Evolutionary conservation across 2,329 filamentous ascomycete species (phyloP).

Genomic region (Ophiosphaerella herpotricha): DNA sequence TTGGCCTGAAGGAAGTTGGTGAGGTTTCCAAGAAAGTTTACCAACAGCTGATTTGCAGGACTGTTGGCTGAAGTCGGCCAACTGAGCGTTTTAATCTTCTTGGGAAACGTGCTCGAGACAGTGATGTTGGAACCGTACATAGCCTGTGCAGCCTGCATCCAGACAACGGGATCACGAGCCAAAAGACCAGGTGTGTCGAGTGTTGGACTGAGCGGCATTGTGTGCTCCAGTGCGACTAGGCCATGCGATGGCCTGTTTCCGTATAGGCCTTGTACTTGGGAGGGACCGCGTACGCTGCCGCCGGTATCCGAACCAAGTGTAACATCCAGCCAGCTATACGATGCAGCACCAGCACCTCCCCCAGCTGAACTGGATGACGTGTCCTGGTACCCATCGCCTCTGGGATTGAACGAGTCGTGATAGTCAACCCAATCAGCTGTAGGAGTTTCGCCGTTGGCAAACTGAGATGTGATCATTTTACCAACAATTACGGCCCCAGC

Average conservation of each 20-base stretch:
- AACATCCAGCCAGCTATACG: constrained; percentile 57
- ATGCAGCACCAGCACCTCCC: constrained; percentile 50
- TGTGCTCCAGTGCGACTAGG: constrained; percentile 53
- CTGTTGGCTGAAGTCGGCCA: constrained; percentile 47
- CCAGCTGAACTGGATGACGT: constrained; percentile 55
- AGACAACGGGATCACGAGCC: constrained; percentile 51
- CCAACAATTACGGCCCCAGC: constrained; percentile 60
- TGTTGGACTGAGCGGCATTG: constrained; percentile 55
- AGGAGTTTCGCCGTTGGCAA: constrained; percentile 52
- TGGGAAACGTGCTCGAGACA: constrained; percentile 48
- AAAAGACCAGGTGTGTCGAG: constrained; percentile 56
- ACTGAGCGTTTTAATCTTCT: constrained; percentile 47
- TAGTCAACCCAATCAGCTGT: constrained; percentile 59
- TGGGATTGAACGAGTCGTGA: constrained; percentile 50
- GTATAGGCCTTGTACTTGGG: constrained; percentile 55
- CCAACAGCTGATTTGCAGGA: constrained; percentile 42
- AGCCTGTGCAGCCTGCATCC: constrained; percentile 50
- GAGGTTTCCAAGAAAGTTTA: constrained; percentile 52
- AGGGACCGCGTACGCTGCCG: constrained; percentile 56
- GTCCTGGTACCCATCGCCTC: constrained; percentile 53
- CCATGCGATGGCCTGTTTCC: constrained; percentile 57
- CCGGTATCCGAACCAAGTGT: constrained; percentile 57
- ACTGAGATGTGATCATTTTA: constrained; percentile 53
- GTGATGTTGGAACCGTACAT: constrained; percentile 54
- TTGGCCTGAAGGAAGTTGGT: constrained; percentile 50